Evolutionary conservation across 768 basidiomycete species (phyloP).

Genomic region (Auriscalpium orientale): DNA sequence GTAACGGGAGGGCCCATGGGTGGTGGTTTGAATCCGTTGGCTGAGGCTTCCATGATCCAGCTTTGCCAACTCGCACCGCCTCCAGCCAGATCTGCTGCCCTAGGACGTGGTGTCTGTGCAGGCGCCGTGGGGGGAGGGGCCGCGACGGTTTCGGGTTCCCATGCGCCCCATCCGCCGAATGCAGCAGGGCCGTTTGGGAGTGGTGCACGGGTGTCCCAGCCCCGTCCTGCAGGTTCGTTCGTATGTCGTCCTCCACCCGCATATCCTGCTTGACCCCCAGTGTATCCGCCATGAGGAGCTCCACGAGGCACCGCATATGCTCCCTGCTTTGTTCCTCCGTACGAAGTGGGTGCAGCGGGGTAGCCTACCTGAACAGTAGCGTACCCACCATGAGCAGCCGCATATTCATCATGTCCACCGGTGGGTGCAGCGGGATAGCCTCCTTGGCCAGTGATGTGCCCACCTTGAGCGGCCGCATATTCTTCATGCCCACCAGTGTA

Average conservation of each 20-base stretch:
- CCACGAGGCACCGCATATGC: too few relatives aligned
- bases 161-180: background rate
- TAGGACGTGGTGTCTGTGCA: too few relatives aligned
- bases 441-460: background rate
- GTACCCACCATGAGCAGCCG: background rate
- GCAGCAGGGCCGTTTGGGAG: background rate
- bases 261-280: too few relatives aligned
- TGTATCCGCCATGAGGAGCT: too few relatives aligned
- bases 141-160: background rate
- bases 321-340: too few relatives aligned
- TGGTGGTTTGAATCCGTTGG: background rate
- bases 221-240: background rate
- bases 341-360: too few relatives aligned
- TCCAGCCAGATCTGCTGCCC: too few relatives aligned
- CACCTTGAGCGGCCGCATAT: background rate
- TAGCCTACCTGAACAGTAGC: background rate
- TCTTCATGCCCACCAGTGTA: too few relatives aligned
- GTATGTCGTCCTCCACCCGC: too few relatives aligned
- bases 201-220: background rate
- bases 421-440: too few relatives aligned
- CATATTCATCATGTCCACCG: too few relatives aligned
- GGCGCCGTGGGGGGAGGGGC: background rate
- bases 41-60: conserved; percentile 10
- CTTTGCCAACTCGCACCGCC: conserved; percentile 5
- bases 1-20: background rate